Evolutionary conservation across 2,329 filamentous ascomycete species (phyloP).

Genomic region (Aspergillus melleus): DNA sequence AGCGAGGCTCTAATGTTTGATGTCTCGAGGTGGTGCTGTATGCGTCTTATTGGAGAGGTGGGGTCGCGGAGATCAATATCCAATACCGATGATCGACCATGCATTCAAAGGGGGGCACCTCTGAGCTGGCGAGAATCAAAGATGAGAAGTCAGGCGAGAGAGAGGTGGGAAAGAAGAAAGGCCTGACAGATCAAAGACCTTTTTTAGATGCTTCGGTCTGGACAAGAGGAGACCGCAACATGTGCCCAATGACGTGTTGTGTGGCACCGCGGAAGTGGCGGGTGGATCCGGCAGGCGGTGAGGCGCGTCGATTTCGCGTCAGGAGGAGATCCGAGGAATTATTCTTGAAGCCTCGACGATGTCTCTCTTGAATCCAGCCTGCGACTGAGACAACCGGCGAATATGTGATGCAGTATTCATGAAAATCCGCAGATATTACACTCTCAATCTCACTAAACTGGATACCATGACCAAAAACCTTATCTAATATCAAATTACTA

Average conservation of each 20-base stretch:
- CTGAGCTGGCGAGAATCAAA: not conserved
- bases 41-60: not conserved
- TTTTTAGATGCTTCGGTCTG: not conserved
- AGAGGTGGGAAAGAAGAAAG: not conserved
- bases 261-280: not conserved
- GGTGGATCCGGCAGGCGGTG: not conserved
- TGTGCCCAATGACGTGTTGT: not conserved
- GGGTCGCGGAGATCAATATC: not conserved
- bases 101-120: slow-evolving; percentile 13
- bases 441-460: too few relatives aligned
- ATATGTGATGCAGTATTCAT: not conserved
- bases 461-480: not conserved
- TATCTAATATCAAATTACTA: not conserved
- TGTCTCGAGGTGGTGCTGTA: slow-evolving; percentile 6
- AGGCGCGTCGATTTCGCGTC: not conserved
- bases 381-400: not conserved
- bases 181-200: not conserved
- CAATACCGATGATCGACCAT: slow-evolving; percentile 7
- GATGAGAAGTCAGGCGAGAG: not conserved
- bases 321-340: not conserved
- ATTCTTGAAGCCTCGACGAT: not conserved
- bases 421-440: not conserved
- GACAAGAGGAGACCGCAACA: not conserved
- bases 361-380: not conserved
- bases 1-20: slow-evolving; percentile 17